Evolutionary conservation across 345 rosid genomes (phyloP), one percentile per base, ranked within the genome.

Genomic region (Triadica sebifera): DNA sequence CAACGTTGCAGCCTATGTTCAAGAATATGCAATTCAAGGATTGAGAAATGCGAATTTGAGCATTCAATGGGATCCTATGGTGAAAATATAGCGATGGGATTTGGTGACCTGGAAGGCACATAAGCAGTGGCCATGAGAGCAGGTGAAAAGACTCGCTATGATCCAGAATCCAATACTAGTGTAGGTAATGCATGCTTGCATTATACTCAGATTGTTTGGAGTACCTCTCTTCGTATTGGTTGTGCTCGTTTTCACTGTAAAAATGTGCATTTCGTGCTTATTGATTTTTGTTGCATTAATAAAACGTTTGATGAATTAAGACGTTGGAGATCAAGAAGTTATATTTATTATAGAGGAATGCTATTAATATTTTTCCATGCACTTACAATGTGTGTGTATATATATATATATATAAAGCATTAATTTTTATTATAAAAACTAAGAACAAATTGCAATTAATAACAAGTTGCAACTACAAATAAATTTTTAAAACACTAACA

Each of bases 161-260:
- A 81, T 58, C 52, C 79, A 46, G 20, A 15, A 4, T 70, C 81
- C 0, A 81, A 81, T 56, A 7, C 73, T 0, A 80, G 74, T 2
- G 25, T 37, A 0, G 81, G 76, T 0, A 59, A 49, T 6, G 17
- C 63, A 16, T 85, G 84, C 64, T 6, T 43, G 47, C 88, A 82
- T 64, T 85, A 79, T 65, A 82, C 85, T 49, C 76, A 82, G n/a
- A 55, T 85, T 17, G 75, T 85, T 9, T 80, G 87, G 84, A 4
- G 66, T 0, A 20, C 76, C 4, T 67, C 80, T 0, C 1, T 47
- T 19, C 49, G 56, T 9, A 1, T 85, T 0, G 81, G 88, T 0
- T 80, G 84, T 11, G 80, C 61, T n/a, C 80, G 57, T 38, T 78
- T 58, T 12, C 20, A 49, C 34, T 85, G 86, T 56, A 10, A 17